Evolutionary conservation across 192 early-diverging fungal species (phyloP), one percentile per base, ranked within the genome.

Genomic region (Mortierella claussenii): DNA sequence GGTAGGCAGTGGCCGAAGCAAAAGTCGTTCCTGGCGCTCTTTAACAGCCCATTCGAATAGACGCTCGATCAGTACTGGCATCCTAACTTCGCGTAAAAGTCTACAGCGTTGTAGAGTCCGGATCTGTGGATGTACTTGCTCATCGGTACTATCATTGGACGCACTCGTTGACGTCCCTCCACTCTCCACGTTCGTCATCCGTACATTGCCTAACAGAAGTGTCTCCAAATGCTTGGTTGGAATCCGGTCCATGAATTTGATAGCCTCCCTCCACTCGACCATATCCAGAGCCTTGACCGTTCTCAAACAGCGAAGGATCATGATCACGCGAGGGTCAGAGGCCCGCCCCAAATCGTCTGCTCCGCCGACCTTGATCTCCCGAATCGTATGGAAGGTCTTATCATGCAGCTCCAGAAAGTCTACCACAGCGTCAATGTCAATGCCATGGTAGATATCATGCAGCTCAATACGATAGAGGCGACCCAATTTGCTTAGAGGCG

Each of bases 231-330:
- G 55, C 20, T 33, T 43, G 20, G 69, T 73, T 9, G 69, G 69
- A 27, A 73, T 73, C 54, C 53, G 62, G 24, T 63, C 47, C 46
- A 73, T 13, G n/a, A 45, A 64, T 27, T 59, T 63, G 27, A 57
- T 58, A 10, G 69, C 69, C 43, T 73, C 69, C 45, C 61, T 34
- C 69, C 69, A 73, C 20, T 73, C 60, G n/a, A 42, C 61, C 69
- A 73, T 73, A 26, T 73, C 69, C 61, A 73, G 18, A 0, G 64
- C 60, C 40, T 53, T 63, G 54, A 73, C 23, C 20, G 45, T 52
- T 26, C 31, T 48, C 30, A 64, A 46, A 36, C 32, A 24, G n/a
- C 57, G 55, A 1, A 73, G 20, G 31, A 73, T 57, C 31, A 21
- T 42, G 17, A 73, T 52, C n/a, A 73, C 46, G 3, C 55, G 55